Evolutionary conservation across 352 stramenopile species (phyloP).

Genomic region (Globisporangium takayamanum): DNA sequence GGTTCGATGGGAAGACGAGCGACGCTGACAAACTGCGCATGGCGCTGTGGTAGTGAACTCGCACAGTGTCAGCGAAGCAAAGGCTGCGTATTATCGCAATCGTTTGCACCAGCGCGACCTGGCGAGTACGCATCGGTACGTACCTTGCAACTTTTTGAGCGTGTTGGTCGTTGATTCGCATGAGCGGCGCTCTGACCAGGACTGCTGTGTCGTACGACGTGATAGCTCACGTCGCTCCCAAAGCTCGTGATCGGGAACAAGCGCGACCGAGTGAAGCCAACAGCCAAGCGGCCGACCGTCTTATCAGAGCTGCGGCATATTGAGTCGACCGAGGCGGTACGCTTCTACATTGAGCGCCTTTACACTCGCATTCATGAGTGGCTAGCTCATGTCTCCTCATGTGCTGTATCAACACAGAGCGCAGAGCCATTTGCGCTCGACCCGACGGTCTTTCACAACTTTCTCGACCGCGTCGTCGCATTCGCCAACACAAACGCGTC

Average conservation of each 20-base stretch:
- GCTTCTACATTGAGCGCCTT: not conserved
- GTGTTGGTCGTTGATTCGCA: no score
- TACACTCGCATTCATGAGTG: not conserved
- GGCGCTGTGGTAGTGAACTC: constrained; percentile 29
- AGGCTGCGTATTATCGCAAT: constrained; percentile 40
- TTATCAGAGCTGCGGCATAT: constrained; percentile 41
- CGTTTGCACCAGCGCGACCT: constrained; percentile 15
- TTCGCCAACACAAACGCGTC: constrained; percentile 35
- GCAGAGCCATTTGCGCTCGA: constrained; percentile 51
- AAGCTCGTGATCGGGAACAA: constrained; percentile 85
- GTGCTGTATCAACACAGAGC: constrained; percentile 26
- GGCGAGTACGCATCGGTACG: constrained; percentile 35
- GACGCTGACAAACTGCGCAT: no score
- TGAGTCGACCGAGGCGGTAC: constrained; percentile 51
- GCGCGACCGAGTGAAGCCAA: constrained; percentile 36
- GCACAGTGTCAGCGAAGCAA: constrained; percentile 35
- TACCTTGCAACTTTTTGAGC: not conserved
- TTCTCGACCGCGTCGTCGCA: constrained; percentile 54
- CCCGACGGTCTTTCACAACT: constrained; percentile 39
- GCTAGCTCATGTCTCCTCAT: not conserved
- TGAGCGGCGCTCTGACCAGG: not conserved
- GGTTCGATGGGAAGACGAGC: not conserved
- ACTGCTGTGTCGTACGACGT: no score
- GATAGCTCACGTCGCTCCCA: constrained; percentile 38
- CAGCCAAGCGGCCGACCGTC: constrained; percentile 23